Conservation (phyloP, 371 early-diverging fungal species). For the Rhizopus delemar region DNA sequence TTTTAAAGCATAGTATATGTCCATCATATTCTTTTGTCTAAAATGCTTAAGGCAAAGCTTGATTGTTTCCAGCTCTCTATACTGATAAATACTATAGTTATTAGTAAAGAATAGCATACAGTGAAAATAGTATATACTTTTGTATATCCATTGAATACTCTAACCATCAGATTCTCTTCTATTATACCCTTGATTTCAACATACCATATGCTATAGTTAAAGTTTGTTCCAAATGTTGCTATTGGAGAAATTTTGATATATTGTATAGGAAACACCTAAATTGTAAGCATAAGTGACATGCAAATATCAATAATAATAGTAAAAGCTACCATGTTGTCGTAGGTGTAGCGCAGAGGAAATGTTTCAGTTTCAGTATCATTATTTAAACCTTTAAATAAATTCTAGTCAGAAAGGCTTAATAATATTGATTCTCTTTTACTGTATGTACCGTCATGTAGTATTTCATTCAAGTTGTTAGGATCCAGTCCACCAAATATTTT, state of each 20-base stretch:
- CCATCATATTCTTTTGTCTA: constrained; percentile 76
- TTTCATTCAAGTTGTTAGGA: constrained; percentile 78
- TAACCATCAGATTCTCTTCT: constrained; percentile 65
- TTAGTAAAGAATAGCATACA: neutral
- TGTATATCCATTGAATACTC: constrained; percentile 61
- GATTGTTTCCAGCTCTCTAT: constrained; percentile 76
- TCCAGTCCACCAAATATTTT: constrained; percentile 88
- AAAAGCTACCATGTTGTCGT: constrained; percentile 53
- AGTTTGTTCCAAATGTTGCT: constrained; percentile 89
- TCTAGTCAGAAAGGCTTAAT: neutral
- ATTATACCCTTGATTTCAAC: constrained; percentile 82
- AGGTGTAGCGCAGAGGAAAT: constrained; percentile 72
- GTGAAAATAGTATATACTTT: constrained; percentile 42
- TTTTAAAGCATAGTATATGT: constrained; percentile 71
- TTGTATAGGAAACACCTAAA: constrained; percentile 75
- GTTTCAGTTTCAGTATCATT: constrained; percentile 93
- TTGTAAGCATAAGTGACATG: neutral
- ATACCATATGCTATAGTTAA: constrained; percentile 97
- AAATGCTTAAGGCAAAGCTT: constrained; percentile 88
- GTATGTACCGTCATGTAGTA: constrained; percentile 77
- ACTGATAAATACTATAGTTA: constrained; percentile 33
- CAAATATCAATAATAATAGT: neutral
- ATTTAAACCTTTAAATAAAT: constrained; percentile 14
- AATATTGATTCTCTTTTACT: neutral
- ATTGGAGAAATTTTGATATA: constrained; percentile 95